A percentile compares a stretch with the other conserved stretches of the same genome.
Evolutionary conservation across 805 yeast species (phyloP).

Genomic region (Candida wancherniae): DNA sequence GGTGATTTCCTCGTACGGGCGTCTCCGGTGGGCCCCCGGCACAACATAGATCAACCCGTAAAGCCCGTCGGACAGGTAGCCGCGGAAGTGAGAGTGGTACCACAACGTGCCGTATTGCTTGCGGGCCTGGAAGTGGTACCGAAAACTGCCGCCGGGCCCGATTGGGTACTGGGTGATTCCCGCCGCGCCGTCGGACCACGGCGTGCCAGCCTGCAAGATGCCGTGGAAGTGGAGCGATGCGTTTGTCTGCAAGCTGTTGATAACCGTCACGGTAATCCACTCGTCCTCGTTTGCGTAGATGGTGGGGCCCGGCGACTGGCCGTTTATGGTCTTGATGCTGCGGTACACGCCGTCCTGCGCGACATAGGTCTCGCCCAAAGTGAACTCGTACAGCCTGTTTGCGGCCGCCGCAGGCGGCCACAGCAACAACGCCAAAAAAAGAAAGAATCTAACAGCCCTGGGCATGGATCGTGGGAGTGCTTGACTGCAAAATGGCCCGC

Average conservation of each 20-base stretch:
- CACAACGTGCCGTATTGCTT: slow-evolving; percentile 48
- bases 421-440: slow-evolving; percentile 18
- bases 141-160: slow-evolving; percentile 36
- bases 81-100: slow-evolving; percentile 51
- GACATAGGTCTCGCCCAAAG: slow-evolving; percentile 8
- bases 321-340: slow-evolving; percentile 35
- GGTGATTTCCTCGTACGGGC: slow-evolving; percentile 30
- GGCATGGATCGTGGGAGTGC: no score
- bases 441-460: no score
- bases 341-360: slow-evolving; percentile 33
- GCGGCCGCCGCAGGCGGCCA: not conserved
- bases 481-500: no score
- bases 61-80: slow-evolving; percentile 46
- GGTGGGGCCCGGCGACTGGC: slow-evolving; percentile 48
- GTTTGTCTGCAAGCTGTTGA: slow-evolving; percentile 33
- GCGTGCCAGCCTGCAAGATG: slow-evolving; percentile 40
- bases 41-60: slow-evolving; percentile 44
- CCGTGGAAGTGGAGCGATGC: slow-evolving; percentile 55
- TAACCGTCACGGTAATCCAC: slow-evolving; percentile 31
- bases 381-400: slow-evolving; percentile 5
- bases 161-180: slow-evolving; percentile 50
- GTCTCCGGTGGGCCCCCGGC: slow-evolving; percentile 22
- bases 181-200: slow-evolving; percentile 48
- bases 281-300: slow-evolving; percentile 33
- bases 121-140: slow-evolving; percentile 36